Evolutionary conservation across 192 early-diverging fungal genomes (phyloP), one percentile per base, ranked within the genome.

Genomic region (Phlyctochytrium bullatum): DNA sequence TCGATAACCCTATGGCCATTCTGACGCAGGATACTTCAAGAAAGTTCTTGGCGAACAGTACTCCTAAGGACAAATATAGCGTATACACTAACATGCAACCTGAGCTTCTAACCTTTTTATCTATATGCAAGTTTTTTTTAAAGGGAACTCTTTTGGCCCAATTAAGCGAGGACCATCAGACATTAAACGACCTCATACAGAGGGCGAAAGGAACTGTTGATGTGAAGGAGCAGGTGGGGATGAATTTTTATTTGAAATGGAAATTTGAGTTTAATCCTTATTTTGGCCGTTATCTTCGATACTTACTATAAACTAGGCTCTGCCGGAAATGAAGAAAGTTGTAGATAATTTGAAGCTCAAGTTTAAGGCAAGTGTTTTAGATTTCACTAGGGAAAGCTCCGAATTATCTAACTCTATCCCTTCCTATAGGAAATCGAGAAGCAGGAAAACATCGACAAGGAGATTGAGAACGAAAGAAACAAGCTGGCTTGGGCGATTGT

Each of bases 21-120:
- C 86, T 99, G 10, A 92, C 89, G 0, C 97, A 99, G 65, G 97
- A 98, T 61, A 88, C 90, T 2, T 95, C 97, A 4, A 84, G 92
- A 28, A 87, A 89, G 78, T 98, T 99, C 59, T 79, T 98, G 16
- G 86, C 87, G 31, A 88, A 88, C 51, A 91, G 88, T 36, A 89
- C 89, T 17, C 68, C 92, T 1, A 79, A 89, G 59, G 93, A 94
- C 34, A 97, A 95, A 80, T 98, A 97, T 81, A 88, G 83, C n/a
- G n/a, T n/a, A n/a, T n/a, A n/a, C n/a, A n/a, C n/a, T n/a, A n/a
- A n/a, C n/a, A n/a, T n/a, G 59, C n/a, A n/a, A n/a, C n/a, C n/a
- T n/a, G n/a, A n/a, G n/a, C n/a, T n/a, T n/a, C n/a, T n/a, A n/a
- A n/a, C n/a, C n/a, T n/a, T n/a, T n/a, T n/a, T n/a, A n/a, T n/a